These are phyloP conservation scores for Auricularia heimuer DNA, from an alignment of 768 basidiomycete species.

Conservation along the genomic window DNA sequence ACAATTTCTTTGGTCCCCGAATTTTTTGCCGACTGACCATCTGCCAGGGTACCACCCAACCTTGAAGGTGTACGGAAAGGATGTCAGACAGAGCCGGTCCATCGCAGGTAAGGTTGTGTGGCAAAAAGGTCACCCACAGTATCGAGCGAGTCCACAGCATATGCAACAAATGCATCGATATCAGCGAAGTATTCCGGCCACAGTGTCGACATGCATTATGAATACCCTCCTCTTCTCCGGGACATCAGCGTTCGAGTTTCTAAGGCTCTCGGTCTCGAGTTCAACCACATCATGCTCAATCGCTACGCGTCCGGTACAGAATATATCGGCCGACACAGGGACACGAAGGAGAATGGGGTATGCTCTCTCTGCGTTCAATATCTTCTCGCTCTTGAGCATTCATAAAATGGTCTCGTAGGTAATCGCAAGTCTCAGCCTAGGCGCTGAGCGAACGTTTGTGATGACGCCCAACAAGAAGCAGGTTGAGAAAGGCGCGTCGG, in stretches of 20 bases:
- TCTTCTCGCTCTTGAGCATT: neutral
- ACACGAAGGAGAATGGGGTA: conserved; percentile 21
- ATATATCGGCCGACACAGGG: conserved; percentile 21
- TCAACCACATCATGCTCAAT: conserved; percentile 35
- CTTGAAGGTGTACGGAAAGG: conserved; percentile 31
- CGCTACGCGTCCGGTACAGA: conserved; percentile 28
- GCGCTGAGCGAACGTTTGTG: conserved; percentile 29
- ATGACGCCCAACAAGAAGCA: conserved; percentile 21
- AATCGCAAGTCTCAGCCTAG: conserved; percentile 31
- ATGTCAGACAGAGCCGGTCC: conserved; percentile 27
- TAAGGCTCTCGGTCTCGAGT: conserved; percentile 20
- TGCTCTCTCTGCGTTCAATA: conserved; percentile 1
- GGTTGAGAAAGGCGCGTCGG: conserved; percentile 7
- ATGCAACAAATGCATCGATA: conserved; percentile 21
- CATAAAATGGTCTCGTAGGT: conserved; percentile 15
- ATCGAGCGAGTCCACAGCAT: conserved; percentile 16
- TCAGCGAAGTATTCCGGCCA: conserved; percentile 28
- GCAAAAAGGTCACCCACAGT: neutral
- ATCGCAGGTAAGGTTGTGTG: conserved; percentile 17
- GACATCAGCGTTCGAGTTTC: conserved; percentile 24
- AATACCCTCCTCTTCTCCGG: conserved; percentile 23
- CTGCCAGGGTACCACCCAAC: conserved; percentile 29
- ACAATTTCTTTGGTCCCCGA: neutral
- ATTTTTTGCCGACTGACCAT: neutral
- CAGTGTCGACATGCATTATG: conserved; percentile 25